Base-by-base conservation (phyloP, 805 yeast genomes). In the Metahyphopichia silvanorum region DNA sequence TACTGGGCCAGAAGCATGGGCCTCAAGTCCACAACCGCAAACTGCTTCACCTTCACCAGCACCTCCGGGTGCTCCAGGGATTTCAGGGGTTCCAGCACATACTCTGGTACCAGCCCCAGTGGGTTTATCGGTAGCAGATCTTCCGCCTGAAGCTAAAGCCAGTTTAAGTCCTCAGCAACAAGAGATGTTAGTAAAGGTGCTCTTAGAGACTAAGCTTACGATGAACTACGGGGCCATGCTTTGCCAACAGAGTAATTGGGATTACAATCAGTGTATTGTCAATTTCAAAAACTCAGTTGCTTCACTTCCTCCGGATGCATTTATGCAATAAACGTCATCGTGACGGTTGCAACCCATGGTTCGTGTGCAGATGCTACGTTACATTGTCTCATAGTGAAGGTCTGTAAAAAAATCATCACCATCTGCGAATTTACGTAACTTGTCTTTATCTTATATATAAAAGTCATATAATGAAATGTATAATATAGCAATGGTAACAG, bases 211-310 rank as follows among this genome's bases (percentile, higher is more conserved):
- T 0, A 77, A 79, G 30, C 66, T 89, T 44, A 88, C 75, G 44
- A 66, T 84, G n/a, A 84, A 85, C 47, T 89, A 79, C 55, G 85
- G 91, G 0, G 62, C 79, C 17, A 76, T 89, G 84, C 71, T 93
- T 24, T 82, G 88, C 36, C 88, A 87, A 53, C 96, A 88, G 56
- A 86, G 95, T 49, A 72, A 76, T 34, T 89, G 94, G 89, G 82
- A 85, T 55, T 80, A 77, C 45, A 78, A 76, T 17, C 70, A 65
- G 33, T 89, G 96, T 17, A 63, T 77, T 10, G 70, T 69, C 27
- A 80, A 85, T 35, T 91, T 91, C 60, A 74, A 77, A 44, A 78
- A 74, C 44, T 82, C 86, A 21, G 72, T 69, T n/a, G 67, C 66
- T 6, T 74, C 68, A 3, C 55, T 67, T 27, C 74, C 74, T 4